phyloP scores from a whole-genome alignment of 2,329 filamentous ascomycete species.

The Fusarium caatingaense region DNA sequence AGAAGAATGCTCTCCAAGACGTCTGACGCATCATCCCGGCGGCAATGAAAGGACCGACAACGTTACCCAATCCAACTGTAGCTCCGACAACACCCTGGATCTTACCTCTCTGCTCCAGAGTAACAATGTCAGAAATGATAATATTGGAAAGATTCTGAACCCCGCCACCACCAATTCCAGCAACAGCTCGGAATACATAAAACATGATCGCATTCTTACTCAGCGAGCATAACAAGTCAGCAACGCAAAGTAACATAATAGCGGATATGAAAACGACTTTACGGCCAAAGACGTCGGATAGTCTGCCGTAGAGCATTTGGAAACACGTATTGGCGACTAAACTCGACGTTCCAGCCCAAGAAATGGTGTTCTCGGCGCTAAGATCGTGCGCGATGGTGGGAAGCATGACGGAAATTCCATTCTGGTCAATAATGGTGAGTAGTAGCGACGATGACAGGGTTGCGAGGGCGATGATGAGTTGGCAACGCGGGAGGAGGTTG shows the following conservation, averaged over 20 bases:
- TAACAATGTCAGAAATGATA: constrained; percentile 1
- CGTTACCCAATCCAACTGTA: neutral
- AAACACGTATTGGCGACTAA: constrained; percentile 6
- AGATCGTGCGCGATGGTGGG: neutral
- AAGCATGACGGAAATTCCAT: neutral
- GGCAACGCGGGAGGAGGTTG: neutral
- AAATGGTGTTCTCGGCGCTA: neutral
- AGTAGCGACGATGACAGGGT: neutral
- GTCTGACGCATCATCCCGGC: neutral
- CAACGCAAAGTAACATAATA: fast-evolving
- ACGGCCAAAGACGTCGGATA: constrained; percentile 6
- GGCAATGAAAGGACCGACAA: neutral
- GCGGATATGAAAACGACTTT: neutral
- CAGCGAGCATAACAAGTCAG: neutral
- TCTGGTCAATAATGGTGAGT: neutral
- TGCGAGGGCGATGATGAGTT: neutral
- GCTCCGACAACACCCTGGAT: neutral
- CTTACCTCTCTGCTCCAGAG: neutral
- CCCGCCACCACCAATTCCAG: neutral
- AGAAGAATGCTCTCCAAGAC: neutral
- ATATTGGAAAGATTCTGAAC: neutral
- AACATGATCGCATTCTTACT: constrained; percentile 3
- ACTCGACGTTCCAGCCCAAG: constrained; percentile 5
- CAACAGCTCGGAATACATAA: neutral
- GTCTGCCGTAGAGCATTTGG: constrained; percentile 2